Evolutionary conservation across 805 yeast genomes (phyloP), one percentile per base, ranked within the genome.

Genomic region (Lachancea thermotolerans): DNA sequence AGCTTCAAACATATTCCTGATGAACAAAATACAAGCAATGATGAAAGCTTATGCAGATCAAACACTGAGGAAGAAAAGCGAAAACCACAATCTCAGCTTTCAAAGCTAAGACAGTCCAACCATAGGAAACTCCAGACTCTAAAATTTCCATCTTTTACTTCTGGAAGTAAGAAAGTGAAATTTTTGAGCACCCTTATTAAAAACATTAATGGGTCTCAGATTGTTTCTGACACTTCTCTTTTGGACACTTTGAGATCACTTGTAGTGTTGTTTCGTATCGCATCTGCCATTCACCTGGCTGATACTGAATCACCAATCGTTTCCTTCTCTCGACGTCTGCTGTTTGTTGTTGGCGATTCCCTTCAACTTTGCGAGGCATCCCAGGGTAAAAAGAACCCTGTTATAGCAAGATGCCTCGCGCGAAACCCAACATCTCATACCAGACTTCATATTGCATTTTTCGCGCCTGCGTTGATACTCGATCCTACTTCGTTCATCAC

Each of bases 401-500:
- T 47, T 30, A 36, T 46, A 35, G 41, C 55, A 17, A 45, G 47
- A 15, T 49, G 51, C 42, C 38, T 55, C 10, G 42, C 53, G 10
- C 54, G 55, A 40, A 49, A 57, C 36, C 53, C 51, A 1, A 34
- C 39, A 11, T 42, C 58, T 10, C 49, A 49, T 16, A 45, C 50
- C 18, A 59, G 58, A 33, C 46, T 58, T 2, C 58, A 55, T 39
- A 51, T 65, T 21, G 64, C 62, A 39, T 62, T 51, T 41, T 57
- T 63, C n/a, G 48, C 60, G 16, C 60, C 65, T 1, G 58, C 64
- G 0, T 46, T 60, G 10, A 56, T 65, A 47, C 48, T 66, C 28
- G 65, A 63, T 25, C 69, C 64, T 15, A 51, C 53, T 16, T 47
- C 57, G 2, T 61, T 67, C 30, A 47, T 67, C 21, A 56, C 56